Evolutionary conservation across 768 basidiomycete species (phyloP), one percentile per base, ranked within the genome.

Genomic region (Pulveroboletus ravenelii): DNA sequence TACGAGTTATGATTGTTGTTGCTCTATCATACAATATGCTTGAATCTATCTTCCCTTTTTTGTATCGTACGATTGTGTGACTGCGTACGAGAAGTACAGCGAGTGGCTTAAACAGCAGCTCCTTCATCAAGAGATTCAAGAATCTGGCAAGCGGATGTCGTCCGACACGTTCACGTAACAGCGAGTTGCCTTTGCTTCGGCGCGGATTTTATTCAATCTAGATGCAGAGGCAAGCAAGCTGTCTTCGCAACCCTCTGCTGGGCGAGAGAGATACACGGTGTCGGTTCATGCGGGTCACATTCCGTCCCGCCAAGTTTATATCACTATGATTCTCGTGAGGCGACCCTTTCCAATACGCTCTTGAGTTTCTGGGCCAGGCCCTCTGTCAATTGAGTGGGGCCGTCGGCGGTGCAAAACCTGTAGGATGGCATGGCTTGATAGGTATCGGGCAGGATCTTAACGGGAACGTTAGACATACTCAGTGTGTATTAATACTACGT

Each of bases 341-440:
- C 67, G 3, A 63, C 63, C 18, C 56, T 57, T 30, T 67, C 64
- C n/a, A 84, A 64, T 15, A 72, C 43, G 41, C 47, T 60, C 49
- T 58, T 67, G 56, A 89, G 73, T 36, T 76, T 73, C 53, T 65
- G 62, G 34, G 78, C 74, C 9, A 91, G 72, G 3, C 85, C 87
- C 6, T 81, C 79, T 0, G 88, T 87, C 44, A 92, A 75, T 51
- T 80, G 78, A 1, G 76, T 74, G 0, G 87, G 68, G 3, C 89
- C 90, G 51, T 90, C 86, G 10, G 78, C 66, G 1, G 90, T 92
- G 66, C 85, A 89, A 15, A 91, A 52, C 17, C 90, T 80, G 64
- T 92, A 92, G 7, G 89, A 76, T 0, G 89, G 88, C 89, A 92
- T 91, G 6, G 85, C 76, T 60, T 87, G 80, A 57, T 91, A 92